Percentiles rank a stretch among this genome's conserved stretches.
These are phyloP conservation scores for Fusarium nelsonii DNA, from an alignment of 2,329 filamentous ascomycete genomes.

Conservation along the genomic window DNA sequence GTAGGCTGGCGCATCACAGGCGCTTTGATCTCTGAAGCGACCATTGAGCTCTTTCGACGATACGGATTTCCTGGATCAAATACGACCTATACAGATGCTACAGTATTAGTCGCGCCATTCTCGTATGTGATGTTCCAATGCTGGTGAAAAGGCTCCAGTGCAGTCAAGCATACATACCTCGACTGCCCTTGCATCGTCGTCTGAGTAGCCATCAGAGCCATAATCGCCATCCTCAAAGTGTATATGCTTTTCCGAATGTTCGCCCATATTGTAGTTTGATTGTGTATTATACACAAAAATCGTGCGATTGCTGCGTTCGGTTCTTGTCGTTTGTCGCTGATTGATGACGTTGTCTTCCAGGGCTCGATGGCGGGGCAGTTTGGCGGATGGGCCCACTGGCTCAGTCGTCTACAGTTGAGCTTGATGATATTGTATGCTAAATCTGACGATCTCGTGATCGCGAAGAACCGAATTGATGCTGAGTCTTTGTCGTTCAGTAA, in stretches of 20 bases:
- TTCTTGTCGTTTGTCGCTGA: conserved; percentile 14
- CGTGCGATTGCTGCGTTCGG: neutral
- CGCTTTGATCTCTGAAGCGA: conserved; percentile 60
- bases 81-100: conserved; percentile 61
- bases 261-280: conserved; percentile 31
- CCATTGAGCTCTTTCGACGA: conserved; percentile 75
- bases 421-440: neutral
- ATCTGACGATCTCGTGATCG: conserved; percentile 3
- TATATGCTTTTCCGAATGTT: conserved; percentile 41
- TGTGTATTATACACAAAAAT: conserved; percentile 1
- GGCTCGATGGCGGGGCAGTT: conserved; percentile 36
- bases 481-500: neutral
- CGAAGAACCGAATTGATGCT: neutral
- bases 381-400: conserved; percentile 19
- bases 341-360: conserved; percentile 34
- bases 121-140: neutral
- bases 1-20: conserved; percentile 49
- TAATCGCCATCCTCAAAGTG: conserved; percentile 53
- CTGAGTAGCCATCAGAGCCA: conserved; percentile 61
- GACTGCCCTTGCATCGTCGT: conserved; percentile 61
- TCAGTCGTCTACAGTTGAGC: neutral
- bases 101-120: conserved; percentile 13
- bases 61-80: conserved; percentile 72
- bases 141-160: neutral
- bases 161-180: conserved; percentile 57